phyloP scores from a whole-genome alignment of 2,329 filamentous ascomycete species.

The Ophiostoma populinum region DNA sequence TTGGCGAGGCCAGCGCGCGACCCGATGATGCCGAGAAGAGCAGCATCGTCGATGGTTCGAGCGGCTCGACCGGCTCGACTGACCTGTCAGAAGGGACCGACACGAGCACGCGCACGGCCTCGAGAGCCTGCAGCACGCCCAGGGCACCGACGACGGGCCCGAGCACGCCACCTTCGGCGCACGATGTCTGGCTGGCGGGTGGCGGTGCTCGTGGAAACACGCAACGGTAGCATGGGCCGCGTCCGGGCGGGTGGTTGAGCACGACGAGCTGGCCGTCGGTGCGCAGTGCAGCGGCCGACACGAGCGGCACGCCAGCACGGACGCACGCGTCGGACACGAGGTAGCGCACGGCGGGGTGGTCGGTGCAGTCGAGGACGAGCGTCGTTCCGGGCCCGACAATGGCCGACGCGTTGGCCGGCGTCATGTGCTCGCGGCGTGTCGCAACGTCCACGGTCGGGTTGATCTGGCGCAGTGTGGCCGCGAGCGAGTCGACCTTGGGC shows the following conservation, averaged over 20 bases:
- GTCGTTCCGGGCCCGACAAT: constrained; percentile 32
- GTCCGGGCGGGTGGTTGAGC: constrained; percentile 62
- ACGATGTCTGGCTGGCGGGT: constrained; percentile 63
- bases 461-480: constrained; percentile 39
- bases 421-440: constrained; percentile 46
- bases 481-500: constrained; percentile 66
- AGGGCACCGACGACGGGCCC: constrained; percentile 87
- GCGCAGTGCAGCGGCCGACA: constrained; percentile 78
- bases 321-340: constrained; percentile 84
- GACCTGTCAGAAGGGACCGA: constrained; percentile 6
- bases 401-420: constrained; percentile 45
- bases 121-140: constrained; percentile 81
- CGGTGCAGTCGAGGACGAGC: constrained; percentile 83
- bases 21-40: constrained; percentile 29
- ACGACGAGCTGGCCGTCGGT: constrained; percentile 83
- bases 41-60: constrained; percentile 23
- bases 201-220: constrained; percentile 81
- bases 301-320: constrained; percentile 57
- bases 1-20: constrained; percentile 15
- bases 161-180: constrained; percentile 82
- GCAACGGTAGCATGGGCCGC: constrained; percentile 84
- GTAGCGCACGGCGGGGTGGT: constrained; percentile 82
- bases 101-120: constrained; percentile 70
- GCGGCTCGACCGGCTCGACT: neutral
- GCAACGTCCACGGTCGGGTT: constrained; percentile 56